A percentile compares a stretch with the other conserved stretches of the same genome.
phyloP scores from a whole-genome alignment of 352 stramenopile genomes.

The Phytophthora idaei region DNA sequence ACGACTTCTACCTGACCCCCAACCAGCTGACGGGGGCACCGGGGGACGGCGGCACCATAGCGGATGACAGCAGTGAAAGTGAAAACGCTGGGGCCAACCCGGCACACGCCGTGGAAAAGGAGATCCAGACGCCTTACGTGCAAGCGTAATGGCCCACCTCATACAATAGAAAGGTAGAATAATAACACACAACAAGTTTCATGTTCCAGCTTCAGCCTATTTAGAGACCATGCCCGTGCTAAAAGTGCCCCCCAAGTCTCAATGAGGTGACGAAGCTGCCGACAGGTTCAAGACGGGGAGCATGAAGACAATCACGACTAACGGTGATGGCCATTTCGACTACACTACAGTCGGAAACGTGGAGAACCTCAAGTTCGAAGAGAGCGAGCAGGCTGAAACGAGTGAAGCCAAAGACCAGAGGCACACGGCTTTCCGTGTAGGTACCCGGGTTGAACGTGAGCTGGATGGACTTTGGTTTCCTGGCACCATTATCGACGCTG shows the following conservation, averaged over 20 bases:
- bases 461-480: conserved; percentile 83
- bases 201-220: conserved; percentile 19
- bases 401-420: conserved; percentile 26
- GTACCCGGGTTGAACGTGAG: conserved; percentile 65
- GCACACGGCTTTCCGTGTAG: conserved; percentile 37
- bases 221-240: conserved; percentile 20
- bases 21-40: conserved; percentile 11
- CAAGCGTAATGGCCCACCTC: conserved; percentile 18
- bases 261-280: conserved; percentile 9
- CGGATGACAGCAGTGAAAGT: conserved; percentile 41
- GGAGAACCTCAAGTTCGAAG: conserved; percentile 28
- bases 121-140: conserved; percentile 34
- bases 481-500: conserved; percentile 55
- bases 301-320: conserved; percentile 32
- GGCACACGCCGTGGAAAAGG: conserved; percentile 24
- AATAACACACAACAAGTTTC: conserved; percentile 13
- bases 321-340: not conserved
- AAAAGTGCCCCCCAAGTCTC: conserved; percentile 24
- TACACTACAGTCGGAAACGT: conserved; percentile 18
- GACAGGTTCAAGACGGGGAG: conserved; percentile 23
- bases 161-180: conserved; percentile 27
- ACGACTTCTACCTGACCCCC: conserved; percentile 48
- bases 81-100: conserved; percentile 20
- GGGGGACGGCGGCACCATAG: conserved; percentile 25
- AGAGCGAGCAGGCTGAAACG: conserved; percentile 9